These are phyloP conservation scores for Sutorius australiensis DNA, from an alignment of 768 basidiomycete genomes.

Conservation along the genomic window DNA sequence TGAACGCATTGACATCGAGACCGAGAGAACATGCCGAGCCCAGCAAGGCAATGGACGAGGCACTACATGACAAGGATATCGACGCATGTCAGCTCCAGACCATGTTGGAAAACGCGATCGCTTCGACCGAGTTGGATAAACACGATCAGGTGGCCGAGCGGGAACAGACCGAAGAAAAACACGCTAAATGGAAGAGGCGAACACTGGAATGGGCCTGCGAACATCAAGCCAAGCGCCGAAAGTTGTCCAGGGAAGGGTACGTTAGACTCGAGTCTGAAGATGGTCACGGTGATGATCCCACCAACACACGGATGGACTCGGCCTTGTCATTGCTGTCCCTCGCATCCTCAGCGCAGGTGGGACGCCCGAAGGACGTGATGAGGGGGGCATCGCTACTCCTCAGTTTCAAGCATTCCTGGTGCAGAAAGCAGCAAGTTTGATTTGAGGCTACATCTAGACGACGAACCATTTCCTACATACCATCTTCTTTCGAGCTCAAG, in stretches of 20 bases:
- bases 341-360: constrained; percentile 10
- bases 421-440: constrained; percentile 20
- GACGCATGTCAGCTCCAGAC: neutral
- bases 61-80: neutral
- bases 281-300: constrained; percentile 4
- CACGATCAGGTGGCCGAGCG: neutral
- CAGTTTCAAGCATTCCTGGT: constrained; percentile 28
- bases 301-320: constrained; percentile 18
- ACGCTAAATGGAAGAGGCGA: constrained; percentile 20
- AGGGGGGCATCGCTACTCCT: constrained; percentile 29
- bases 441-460: constrained; percentile 18
- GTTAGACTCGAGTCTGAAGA: constrained; percentile 19
- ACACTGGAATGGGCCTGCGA: constrained; percentile 47
- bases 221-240: constrained; percentile 36
- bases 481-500: constrained; percentile 16
- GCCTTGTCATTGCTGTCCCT: constrained; percentile 32
- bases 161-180: constrained; percentile 9
- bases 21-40: constrained; percentile 1
- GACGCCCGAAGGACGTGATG: constrained; percentile 23
- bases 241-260: constrained; percentile 19
- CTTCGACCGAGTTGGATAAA: neutral
- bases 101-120: neutral
- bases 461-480: constrained; percentile 22
- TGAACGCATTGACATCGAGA: constrained; percentile 15
- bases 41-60: neutral